A percentile compares a stretch with the other conserved stretches of the same genome.
Conservation (phyloP, 345 rosid genomes). For the Turritis glabra region DNA sequence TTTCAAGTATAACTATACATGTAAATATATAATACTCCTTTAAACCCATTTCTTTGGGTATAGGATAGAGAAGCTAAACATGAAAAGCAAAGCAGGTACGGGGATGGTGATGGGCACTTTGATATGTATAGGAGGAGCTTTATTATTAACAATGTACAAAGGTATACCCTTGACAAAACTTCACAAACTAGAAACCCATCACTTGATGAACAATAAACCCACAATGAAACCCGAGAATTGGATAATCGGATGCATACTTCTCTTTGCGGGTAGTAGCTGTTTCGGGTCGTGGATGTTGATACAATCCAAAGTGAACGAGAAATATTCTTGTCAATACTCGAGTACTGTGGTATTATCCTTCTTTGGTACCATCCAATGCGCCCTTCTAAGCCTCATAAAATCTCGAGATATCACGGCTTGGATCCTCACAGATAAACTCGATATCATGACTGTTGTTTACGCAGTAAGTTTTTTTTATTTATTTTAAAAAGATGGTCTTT, state of each 20-base stretch:
- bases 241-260: constrained; percentile 36
- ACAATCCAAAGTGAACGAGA: constrained; percentile 40
- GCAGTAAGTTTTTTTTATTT: constrained; percentile 20
- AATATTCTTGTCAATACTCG: constrained; percentile 39
- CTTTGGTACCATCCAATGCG: constrained; percentile 42
- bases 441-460: constrained; percentile 37
- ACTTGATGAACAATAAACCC: not conserved
- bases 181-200: constrained; percentile 23
- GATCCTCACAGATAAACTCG: constrained; percentile 37
- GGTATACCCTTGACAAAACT: constrained; percentile 45
- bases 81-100: constrained; percentile 47
- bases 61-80: constrained; percentile 57
- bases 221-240: constrained; percentile 31
- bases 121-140: constrained; percentile 60
- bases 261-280: constrained; percentile 34
- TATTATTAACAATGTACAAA: constrained; percentile 52
- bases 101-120: constrained; percentile 53
- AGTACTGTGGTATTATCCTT: constrained; percentile 37
- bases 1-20: not conserved
- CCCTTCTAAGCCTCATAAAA: constrained; percentile 39
- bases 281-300: constrained; percentile 41
- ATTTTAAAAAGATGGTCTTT: no score
- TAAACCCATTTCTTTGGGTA: not conserved
- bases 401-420: constrained; percentile 32
- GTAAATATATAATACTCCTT: no score